phyloP scores from a whole-genome alignment of 176 grass and related monocot species.

The Eleusine indica region DNA sequence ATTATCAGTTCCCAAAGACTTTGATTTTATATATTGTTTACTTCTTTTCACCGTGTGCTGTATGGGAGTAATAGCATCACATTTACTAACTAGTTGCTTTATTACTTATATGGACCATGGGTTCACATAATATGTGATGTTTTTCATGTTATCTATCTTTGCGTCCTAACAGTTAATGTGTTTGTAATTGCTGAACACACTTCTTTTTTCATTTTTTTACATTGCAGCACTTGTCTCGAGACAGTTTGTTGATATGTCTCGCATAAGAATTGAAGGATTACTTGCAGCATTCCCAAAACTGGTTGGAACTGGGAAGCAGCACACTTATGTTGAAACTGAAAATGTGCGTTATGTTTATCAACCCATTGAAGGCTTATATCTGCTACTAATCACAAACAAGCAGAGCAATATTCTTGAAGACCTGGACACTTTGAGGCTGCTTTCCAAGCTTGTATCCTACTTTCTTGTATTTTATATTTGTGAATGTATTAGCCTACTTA shows the following conservation, averaged over 20 bases:
- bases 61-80: background rate
- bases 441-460: slow-evolving; percentile 86
- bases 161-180: background rate
- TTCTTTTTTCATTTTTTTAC: slow-evolving; percentile 5
- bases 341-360: slow-evolving; percentile 89
- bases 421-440: slow-evolving; percentile 77
- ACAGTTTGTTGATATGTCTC: slow-evolving; percentile 85
- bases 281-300: slow-evolving; percentile 91
- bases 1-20: background rate
- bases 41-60: background rate
- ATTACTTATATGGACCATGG: background rate
- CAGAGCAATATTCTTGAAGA: slow-evolving; percentile 96
- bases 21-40: background rate
- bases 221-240: slow-evolving; percentile 82
- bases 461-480: slow-evolving; percentile 10
- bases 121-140: background rate
- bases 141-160: background rate
- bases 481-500: background rate
- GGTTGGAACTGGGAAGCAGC: slow-evolving; percentile 79
- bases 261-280: slow-evolving; percentile 83
- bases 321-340: slow-evolving; percentile 91
- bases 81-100: background rate
- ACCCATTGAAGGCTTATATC: slow-evolving; percentile 76
- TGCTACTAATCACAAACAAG: slow-evolving; percentile 89
- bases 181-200: background rate